Base-by-base conservation (phyloP, 805 yeast genomes). In the Isabelozyma gotoi region DNA sequence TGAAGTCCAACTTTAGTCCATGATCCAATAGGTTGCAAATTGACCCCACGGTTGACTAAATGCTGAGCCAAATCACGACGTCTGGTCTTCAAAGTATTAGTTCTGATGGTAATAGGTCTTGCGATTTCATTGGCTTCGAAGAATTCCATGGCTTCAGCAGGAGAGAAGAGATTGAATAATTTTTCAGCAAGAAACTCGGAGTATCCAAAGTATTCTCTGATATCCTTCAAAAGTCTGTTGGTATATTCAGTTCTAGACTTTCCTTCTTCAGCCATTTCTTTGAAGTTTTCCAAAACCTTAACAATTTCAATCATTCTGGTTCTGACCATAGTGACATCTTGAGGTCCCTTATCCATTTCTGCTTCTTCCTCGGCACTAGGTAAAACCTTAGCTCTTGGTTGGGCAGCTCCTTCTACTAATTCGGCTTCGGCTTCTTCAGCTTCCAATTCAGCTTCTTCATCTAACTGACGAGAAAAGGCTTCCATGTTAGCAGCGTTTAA, bases 1-100 rank as follows among this genome's bases (percentile, higher is more conserved):
- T 94, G 99, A 52, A 94, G 75, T 49, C 99, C 99, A 40, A 94
- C 98, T 68, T 94, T 94, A 18, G 98, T 90, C 99, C 99, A 94
- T 34, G 87, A 73, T 40, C 98, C 98, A 56, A 94, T 89, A 36
- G 98, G 98, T 68, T 94, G 97, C 55, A 94, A 76, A 62, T 94
- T 94, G 49, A 92, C 99, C 63, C 99, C 99, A 59, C 97, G 83
- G 68, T 92, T 92, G 44, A 92, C 96, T 49, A 94, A 77, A 12
- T 94, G 82, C 67, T 94, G 98, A 2, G 97, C 97, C 55, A 94
- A 78, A 57, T 94, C 97, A 65, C 99, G 81, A 63, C 99, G 85
- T 70, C 97, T 84, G 4, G 98, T 87, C 59, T 85, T 88, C 51
- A 94, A 75, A 14, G 99, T 94, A 67, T 94, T 94, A n/a, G 99